Conservation (phyloP, 148 eudicot genomes). For the Simmondsia chinensis region DNA sequence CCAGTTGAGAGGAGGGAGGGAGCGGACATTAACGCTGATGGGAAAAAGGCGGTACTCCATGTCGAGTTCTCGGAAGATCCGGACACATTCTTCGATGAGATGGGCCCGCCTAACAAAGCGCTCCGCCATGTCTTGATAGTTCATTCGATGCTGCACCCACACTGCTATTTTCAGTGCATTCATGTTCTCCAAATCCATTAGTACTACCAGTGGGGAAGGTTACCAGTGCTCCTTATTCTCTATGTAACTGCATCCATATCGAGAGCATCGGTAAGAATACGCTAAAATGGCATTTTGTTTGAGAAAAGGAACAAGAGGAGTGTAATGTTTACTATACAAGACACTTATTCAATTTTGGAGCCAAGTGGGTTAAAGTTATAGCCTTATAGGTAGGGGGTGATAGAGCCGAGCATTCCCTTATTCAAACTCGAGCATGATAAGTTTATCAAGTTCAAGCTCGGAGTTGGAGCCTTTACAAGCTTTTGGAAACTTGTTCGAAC, state of each 20-base stretch:
- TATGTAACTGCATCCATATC: constrained; percentile 53
- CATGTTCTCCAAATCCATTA: constrained; percentile 33
- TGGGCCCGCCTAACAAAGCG: constrained; percentile 35
- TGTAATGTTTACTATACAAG: no score
- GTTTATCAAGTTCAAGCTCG: no score
- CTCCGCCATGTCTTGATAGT: constrained; percentile 59
- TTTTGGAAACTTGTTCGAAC: no score
- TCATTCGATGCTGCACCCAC: constrained; percentile 63
- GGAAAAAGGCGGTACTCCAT: constrained; percentile 51
- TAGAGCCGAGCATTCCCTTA: no score
- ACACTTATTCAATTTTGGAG: no score
- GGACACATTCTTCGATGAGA: constrained; percentile 49
- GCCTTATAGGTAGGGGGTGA: no score
- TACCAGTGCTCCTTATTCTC: constrained; percentile 67
- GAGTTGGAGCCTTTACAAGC: no score
- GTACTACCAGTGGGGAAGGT: constrained; percentile 30
- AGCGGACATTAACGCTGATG: constrained; percentile 26
- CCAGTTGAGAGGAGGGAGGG: constrained; percentile 25
- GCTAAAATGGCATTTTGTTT: not conserved
- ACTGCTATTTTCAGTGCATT: constrained; percentile 28
- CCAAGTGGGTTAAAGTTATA: no score
- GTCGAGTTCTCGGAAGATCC: constrained; percentile 48
- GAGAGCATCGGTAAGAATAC: not conserved
- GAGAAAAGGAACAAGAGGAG: no score
- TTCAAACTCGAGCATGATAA: no score